Evolutionary conservation across 1,139 yeast genomes (phyloP).

Genomic region (Hemisphaericaspora lyxosophila): DNA sequence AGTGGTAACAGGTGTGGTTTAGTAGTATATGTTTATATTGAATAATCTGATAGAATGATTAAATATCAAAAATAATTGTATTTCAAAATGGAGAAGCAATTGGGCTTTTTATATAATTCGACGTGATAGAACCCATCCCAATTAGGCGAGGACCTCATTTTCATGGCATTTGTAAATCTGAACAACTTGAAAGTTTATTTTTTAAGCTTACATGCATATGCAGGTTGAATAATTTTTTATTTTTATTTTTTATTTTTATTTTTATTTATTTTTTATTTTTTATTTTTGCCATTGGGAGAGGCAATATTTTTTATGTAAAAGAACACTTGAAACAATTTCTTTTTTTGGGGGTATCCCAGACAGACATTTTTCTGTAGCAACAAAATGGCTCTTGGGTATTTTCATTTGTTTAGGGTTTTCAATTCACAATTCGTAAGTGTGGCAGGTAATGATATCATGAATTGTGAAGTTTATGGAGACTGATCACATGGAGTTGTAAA

Average conservation of each 20-base stretch:
- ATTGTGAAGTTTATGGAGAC: too few species aligned
- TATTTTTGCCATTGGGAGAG: neutral
- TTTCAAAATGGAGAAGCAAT: neutral
- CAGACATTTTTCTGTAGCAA: neutral
- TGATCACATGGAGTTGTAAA: too few species aligned
- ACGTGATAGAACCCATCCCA: neutral
- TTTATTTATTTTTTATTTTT: too few species aligned
- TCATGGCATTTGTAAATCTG: neutral
- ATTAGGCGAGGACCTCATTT: conserved; percentile 1
- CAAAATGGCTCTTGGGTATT: too few species aligned
- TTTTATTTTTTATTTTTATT: too few species aligned
- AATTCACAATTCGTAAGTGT: too few species aligned
- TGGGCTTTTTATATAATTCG: neutral
- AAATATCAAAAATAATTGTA: too few species aligned
- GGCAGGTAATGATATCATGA: too few species aligned
- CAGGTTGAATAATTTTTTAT: conserved; percentile 1
- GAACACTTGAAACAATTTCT: conserved; percentile 1
- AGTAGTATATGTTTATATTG: too few species aligned
- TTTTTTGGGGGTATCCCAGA: neutral
- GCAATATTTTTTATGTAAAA: neutral
- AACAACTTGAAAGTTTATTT: neutral
- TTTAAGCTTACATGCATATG: neutral
- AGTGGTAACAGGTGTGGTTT: too few species aligned
- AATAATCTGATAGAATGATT: too few species aligned
- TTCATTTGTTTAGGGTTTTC: too few species aligned